These are phyloP conservation scores for Karstenula rhodostoma DNA, from an alignment of 2,329 filamentous ascomycete species.

Conservation along the genomic window DNA sequence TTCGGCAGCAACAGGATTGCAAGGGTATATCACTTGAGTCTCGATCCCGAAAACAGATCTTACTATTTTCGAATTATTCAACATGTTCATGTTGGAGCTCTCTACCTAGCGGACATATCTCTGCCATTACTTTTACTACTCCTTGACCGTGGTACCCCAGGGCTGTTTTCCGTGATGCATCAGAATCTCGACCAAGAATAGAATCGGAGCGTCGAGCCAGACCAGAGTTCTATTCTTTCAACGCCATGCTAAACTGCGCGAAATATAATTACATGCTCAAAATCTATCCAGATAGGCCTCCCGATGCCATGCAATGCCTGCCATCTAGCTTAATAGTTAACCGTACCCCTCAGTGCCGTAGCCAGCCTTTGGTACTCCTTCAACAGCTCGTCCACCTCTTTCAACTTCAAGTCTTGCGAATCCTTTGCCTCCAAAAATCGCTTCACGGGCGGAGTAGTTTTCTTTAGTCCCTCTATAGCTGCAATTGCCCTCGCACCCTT, in stretches of 20 bases:
- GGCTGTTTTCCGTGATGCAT: too few relatives aligned
- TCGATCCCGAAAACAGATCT: neutral
- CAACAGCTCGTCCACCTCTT: slow-evolving; percentile 58
- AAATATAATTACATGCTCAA: neutral
- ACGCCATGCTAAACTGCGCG: neutral
- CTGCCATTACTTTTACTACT: too few relatives aligned
- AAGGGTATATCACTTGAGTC: too few relatives aligned
- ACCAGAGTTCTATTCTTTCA: neutral
- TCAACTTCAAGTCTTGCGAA: slow-evolving; percentile 55
- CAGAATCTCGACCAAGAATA: too few relatives aligned
- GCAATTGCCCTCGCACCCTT: slow-evolving; percentile 53
- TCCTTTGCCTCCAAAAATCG: slow-evolving; percentile 57
- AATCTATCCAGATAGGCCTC: neutral
- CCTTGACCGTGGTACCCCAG: too few relatives aligned
- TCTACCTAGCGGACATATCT: too few relatives aligned
- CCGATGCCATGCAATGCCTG: slow-evolving; percentile 3
- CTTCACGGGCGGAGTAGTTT: slow-evolving; percentile 56
- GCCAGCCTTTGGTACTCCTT: slow-evolving; percentile 56
- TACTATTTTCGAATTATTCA: too few relatives aligned
- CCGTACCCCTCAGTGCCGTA: slow-evolving; percentile 53
- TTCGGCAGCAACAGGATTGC: slow-evolving; percentile 9
- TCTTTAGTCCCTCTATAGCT: slow-evolving; percentile 55
- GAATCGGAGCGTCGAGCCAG: neutral
- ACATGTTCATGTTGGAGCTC: too few relatives aligned
- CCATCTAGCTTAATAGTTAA: slow-evolving; percentile 39